Evolutionary conservation across 1,284 basidiomycete species (phyloP).

Genomic region (Xerocomus amazonicus): DNA sequence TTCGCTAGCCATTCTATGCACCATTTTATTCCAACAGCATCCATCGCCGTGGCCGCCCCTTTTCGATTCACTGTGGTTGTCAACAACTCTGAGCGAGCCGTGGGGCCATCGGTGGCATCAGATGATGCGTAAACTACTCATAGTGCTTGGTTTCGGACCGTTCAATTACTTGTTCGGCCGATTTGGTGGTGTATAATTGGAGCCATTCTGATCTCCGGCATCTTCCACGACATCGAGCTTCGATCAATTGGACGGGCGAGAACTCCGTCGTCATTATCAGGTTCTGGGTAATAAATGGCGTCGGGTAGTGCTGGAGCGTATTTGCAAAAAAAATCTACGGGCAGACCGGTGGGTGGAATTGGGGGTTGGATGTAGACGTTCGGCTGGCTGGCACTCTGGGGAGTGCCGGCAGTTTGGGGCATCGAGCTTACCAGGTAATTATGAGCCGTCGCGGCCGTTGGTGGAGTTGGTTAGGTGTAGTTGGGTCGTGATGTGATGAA

Average conservation of each 20-base stretch:
- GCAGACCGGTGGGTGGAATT: constrained; percentile 41
- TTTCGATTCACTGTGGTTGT: constrained; percentile 39
- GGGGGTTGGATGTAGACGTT: constrained; percentile 50
- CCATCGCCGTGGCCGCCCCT: constrained; percentile 41
- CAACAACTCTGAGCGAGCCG: constrained; percentile 39
- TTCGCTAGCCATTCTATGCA: constrained; percentile 39
- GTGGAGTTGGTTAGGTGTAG: constrained; percentile 5
- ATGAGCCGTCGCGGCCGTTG: constrained; percentile 14
- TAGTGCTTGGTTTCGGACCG: constrained; percentile 27
- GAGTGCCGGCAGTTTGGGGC: constrained; percentile 35
- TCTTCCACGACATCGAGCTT: constrained; percentile 53
- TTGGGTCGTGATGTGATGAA: background rate
- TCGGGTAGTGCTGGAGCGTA: constrained; percentile 47
- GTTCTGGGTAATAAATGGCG: constrained; percentile 42
- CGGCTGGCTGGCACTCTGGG: constrained; percentile 48
- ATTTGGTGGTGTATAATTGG: constrained; percentile 46
- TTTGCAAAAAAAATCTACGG: constrained; percentile 41
- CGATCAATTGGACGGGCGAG: constrained; percentile 55
- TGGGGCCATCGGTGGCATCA: constrained; percentile 50
- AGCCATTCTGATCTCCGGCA: constrained; percentile 53
- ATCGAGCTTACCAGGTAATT: constrained; percentile 6
- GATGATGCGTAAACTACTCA: constrained; percentile 31
- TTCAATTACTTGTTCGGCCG: constrained; percentile 40
- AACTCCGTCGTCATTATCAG: constrained; percentile 42
- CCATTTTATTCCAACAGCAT: constrained; percentile 35